Evolutionary conservation across 2,329 filamentous ascomycete genomes (phyloP).

Genomic region (Bipolaris oryzae): DNA sequence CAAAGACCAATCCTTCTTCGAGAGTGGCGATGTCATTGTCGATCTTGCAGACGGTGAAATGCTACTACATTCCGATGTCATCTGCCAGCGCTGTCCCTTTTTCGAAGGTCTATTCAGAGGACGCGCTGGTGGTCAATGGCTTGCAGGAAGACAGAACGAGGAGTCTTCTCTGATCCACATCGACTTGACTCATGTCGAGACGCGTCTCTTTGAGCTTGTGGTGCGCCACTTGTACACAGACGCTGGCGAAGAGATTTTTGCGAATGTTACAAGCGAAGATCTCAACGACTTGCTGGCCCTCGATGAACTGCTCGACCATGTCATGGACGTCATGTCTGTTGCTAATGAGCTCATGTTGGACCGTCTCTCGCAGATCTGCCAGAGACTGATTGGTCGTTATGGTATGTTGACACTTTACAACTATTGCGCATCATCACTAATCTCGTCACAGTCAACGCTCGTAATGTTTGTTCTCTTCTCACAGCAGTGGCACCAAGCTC

Average conservation of each 20-base stretch:
- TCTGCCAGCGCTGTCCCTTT: slow-evolving; percentile 88
- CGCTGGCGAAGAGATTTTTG: slow-evolving; percentile 78
- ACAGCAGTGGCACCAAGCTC: slow-evolving; percentile 86
- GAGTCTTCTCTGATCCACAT: slow-evolving; percentile 65
- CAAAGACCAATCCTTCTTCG: slow-evolving; percentile 72
- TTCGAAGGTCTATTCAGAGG: slow-evolving; percentile 90
- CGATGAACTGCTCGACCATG: slow-evolving; percentile 85
- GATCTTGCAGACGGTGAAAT: slow-evolving; percentile 76
- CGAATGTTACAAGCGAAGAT: slow-evolving; percentile 71
- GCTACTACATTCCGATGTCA: slow-evolving; percentile 74
- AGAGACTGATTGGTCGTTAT: slow-evolving; percentile 80
- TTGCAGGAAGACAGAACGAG: slow-evolving; percentile 69
- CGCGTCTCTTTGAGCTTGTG: slow-evolving; percentile 76
- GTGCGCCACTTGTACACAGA: slow-evolving; percentile 85
- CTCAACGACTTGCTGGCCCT: slow-evolving; percentile 55
- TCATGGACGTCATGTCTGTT: slow-evolving; percentile 86
- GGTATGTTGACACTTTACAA: slow-evolving; percentile 52
- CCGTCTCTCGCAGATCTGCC: slow-evolving; percentile 85
- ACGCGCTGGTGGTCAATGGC: slow-evolving; percentile 84
- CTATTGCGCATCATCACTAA: slow-evolving; percentile 23
- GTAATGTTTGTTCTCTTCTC: slow-evolving; percentile 84
- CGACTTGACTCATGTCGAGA: slow-evolving; percentile 81
- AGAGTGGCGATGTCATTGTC: slow-evolving; percentile 78
- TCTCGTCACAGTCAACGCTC: slow-evolving; percentile 47
- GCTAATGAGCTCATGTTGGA: slow-evolving; percentile 97